Base-by-base conservation (phyloP, 2,329 filamentous ascomycete genomes). In the Paecilomyces sp. region DNA sequence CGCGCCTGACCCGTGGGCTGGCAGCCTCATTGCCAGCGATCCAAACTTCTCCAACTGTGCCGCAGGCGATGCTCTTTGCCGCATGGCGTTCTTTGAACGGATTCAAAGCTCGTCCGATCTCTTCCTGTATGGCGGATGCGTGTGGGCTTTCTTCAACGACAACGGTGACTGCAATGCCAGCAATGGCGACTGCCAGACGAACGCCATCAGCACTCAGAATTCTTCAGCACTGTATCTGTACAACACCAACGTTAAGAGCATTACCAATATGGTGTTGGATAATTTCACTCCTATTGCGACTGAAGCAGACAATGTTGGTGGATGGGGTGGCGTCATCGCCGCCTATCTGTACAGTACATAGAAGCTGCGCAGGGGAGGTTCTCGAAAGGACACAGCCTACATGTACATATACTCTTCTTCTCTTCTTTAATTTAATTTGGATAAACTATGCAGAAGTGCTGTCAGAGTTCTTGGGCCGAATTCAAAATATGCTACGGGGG, bases 61-160 rank as follows among this genome's bases (percentile, higher is more conserved):
- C 7, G 57, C 63, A 2, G 61, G 64, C 15, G 71, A 74, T 55
- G 61, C 63, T 13, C 65, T 67, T n/a, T 77, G 75, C 55, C 70
- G 72, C 28, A 77, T 76, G 70, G 70, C 68, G 3, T 63, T 67
- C 11, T 72, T 71, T 30, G 70, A 71, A 52, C 62, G 61, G 1
- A 69, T 74, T 58, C 64, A 65, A 6, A 60, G 62, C 2, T 70
- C 70, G 1, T 70, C 68, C 0, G 65, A 73, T 18, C 56, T 78
- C 1, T 71, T 72, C 55, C 58, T 77, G n/a, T 78, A 77, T 57
- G 74, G 74, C 6, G 69, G 68, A 1, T 72, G 72, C 18, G 70
- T 72, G 59, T 78, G 75, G 75, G 67, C 67, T 3, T 78, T 78
- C 61, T 77, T 76, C 63, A 74, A 74, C 66, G 64, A 72, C 62